These are phyloP conservation scores for Globisporangium apiculatum DNA, from an alignment of 352 stramenopile genomes.

Conservation along the genomic window DNA sequence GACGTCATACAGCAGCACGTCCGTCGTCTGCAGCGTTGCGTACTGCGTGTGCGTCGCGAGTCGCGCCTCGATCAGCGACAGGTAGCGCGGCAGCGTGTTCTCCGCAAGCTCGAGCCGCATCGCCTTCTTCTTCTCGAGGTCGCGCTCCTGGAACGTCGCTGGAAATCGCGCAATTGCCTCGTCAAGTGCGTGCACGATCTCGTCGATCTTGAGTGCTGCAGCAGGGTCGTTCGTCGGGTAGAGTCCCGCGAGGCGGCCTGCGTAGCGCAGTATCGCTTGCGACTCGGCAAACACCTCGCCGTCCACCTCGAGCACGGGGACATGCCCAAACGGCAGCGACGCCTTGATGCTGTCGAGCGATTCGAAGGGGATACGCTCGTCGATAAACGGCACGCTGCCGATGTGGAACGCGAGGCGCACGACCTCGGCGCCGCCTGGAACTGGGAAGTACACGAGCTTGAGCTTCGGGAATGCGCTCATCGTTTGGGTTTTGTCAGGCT, in stretches of 20 bases:
- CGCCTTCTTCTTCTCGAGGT: slow-evolving; percentile 27
- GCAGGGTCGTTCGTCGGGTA: slow-evolving; percentile 34
- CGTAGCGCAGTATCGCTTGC: slow-evolving; percentile 52
- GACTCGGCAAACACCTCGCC: slow-evolving; percentile 35
- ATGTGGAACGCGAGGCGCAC: slow-evolving; percentile 46
- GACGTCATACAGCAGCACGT: slow-evolving; percentile 40
- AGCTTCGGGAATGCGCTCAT: slow-evolving; percentile 29
- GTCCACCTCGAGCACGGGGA: slow-evolving; percentile 39
- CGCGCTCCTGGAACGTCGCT: slow-evolving; percentile 20
- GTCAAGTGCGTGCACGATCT: slow-evolving; percentile 34
- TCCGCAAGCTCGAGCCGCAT: slow-evolving; percentile 12
- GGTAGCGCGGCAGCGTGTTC: slow-evolving; percentile 7
- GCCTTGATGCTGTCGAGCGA: slow-evolving; percentile 32
- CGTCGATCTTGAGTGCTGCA: slow-evolving; percentile 39
- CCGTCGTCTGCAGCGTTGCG: slow-evolving; percentile 22
- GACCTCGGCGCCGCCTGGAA: slow-evolving; percentile 28
- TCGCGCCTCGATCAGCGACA: slow-evolving; percentile 7
- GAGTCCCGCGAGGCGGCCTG: slow-evolving; percentile 36
- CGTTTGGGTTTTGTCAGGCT: too few species aligned
- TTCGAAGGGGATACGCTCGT: slow-evolving; percentile 30
- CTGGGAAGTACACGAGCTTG: slow-evolving; percentile 57
- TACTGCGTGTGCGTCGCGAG: slow-evolving; percentile 6
- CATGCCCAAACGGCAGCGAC: slow-evolving; percentile 34
- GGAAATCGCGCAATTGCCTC: slow-evolving; percentile 28
- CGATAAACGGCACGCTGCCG: slow-evolving; percentile 45